These are phyloP conservation scores for Beta lomatogona DNA, from an alignment of 179 eudicot genomes.

Conservation along the genomic window DNA sequence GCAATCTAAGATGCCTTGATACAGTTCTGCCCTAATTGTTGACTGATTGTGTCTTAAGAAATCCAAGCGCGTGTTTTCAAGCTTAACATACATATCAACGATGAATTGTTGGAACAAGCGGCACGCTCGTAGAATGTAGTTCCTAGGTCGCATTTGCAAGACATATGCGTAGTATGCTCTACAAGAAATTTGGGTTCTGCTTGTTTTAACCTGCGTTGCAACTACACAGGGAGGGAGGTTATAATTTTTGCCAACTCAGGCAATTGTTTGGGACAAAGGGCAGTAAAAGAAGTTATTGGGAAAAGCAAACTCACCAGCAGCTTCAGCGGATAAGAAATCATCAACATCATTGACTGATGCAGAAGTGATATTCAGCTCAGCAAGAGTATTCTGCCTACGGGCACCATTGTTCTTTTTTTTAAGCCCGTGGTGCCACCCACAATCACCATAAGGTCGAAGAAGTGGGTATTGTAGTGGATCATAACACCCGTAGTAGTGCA, in stretches of 20 bases:
- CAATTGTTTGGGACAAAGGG: too few species aligned
- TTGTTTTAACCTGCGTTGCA: too few species aligned
- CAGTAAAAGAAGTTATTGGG: too few species aligned
- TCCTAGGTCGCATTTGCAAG: background rate
- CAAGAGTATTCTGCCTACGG: background rate
- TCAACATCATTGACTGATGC: background rate
- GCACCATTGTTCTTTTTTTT: background rate
- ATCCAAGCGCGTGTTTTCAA: too few species aligned
- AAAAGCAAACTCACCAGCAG: background rate
- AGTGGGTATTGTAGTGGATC: conserved; percentile 15
- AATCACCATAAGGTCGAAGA: background rate
- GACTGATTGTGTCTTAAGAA: too few species aligned
- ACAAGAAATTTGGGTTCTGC: background rate
- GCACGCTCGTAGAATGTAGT: background rate
- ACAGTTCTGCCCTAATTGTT: too few species aligned
- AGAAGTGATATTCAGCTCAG: too few species aligned
- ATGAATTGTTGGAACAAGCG: too few species aligned
- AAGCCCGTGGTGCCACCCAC: conserved; percentile 10
- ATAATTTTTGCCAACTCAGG: too few species aligned
- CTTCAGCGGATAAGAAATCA: background rate
- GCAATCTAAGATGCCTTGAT: too few species aligned
- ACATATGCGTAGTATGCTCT: conserved; percentile 2
- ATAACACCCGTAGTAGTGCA: conserved; percentile 16
- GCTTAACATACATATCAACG: too few species aligned
- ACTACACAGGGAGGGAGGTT: too few species aligned